Evolutionary conservation across 306 rosid species (phyloP), one percentile per base, ranked within the genome.

Genomic region (Quercus wislizeni): DNA sequence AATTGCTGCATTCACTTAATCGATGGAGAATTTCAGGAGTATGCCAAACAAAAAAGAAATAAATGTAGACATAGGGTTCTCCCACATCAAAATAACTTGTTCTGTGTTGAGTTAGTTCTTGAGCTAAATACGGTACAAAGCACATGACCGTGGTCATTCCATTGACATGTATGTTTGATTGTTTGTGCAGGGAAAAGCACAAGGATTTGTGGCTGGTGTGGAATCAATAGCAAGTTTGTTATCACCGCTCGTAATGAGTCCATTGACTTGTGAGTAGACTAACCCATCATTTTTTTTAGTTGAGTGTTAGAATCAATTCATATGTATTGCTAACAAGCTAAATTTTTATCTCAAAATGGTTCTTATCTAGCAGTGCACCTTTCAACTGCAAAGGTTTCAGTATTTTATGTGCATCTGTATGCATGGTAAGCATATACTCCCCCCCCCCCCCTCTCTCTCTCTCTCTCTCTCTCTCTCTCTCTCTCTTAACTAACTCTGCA

Each of bases 301-400:
- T 21, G 23, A 21, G 23, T 21, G 23, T 21, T 21, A 21, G 23
- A 21, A 21, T 21, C 23, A 21, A 21, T 27, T 71, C 3, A 1
- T 63, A 23, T 41, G 4, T 78, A 0, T 21, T 38, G 33, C n/a
- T 71, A 49, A 46, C 14, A 20, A 57, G 5, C 33, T 10, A 69
- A 64, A 74, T 7, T 83, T 33, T 49, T 68, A 59, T 88, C 81
- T 86, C 89, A 93, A 97, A 97, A 49, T 85, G 84, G 92, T 93
- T 93, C 83, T 58, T 93, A 31, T 93, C 98, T 18, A 71, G 74
- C 35, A 73, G 73, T 74, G 97, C 97, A 10, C 98, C 98, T 31
- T 93, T 93, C 87, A 76, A 91, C 69, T 93, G 97, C 86, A 93
- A 93, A 88, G 98, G 97, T 71, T 93, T 93, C 78, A 88, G 93